These are phyloP conservation scores for Zopfia rhizophila DNA, from an alignment of 2,329 filamentous ascomycete genomes.

Conservation along the genomic window DNA sequence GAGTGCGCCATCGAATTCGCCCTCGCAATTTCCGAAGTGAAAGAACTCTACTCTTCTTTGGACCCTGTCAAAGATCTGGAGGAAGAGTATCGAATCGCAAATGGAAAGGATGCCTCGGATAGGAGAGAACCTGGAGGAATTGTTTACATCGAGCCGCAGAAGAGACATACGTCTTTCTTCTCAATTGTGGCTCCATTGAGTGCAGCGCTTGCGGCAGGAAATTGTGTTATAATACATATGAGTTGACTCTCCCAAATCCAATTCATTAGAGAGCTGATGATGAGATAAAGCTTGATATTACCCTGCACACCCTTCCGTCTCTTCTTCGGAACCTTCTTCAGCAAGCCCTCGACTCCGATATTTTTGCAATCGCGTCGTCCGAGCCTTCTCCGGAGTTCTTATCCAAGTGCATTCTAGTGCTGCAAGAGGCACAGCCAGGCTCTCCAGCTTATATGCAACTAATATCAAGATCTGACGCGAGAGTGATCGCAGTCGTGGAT, in stretches of 20 bases:
- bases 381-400: constrained; percentile 40
- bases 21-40: constrained; percentile 52
- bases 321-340: constrained; percentile 53
- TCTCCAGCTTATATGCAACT: constrained; percentile 41
- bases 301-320: constrained; percentile 46
- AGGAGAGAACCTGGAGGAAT: constrained; percentile 52
- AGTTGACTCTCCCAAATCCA: constrained; percentile 11
- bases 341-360: constrained; percentile 59
- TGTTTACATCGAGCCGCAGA: constrained; percentile 60
- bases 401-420: constrained; percentile 39
- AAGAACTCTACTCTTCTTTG: constrained; percentile 53
- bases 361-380: constrained; percentile 56
- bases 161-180: constrained; percentile 60
- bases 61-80: constrained; percentile 51
- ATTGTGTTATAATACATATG: constrained; percentile 63
- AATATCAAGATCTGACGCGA: constrained; percentile 44
- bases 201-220: constrained; percentile 62
- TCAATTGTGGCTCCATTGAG: constrained; percentile 57
- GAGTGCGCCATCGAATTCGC: constrained; percentile 57
- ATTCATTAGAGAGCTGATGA: neutral
- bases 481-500: constrained; percentile 68
- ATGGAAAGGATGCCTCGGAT: constrained; percentile 50
- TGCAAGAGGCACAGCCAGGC: constrained; percentile 41
- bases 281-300: constrained; percentile 51
- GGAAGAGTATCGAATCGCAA: constrained; percentile 56